Percentiles rank a stretch among this genome's conserved stretches.
These are phyloP conservation scores for Podaxis sp. DNA, from an alignment of 768 basidiomycete species.

Conservation along the genomic window DNA sequence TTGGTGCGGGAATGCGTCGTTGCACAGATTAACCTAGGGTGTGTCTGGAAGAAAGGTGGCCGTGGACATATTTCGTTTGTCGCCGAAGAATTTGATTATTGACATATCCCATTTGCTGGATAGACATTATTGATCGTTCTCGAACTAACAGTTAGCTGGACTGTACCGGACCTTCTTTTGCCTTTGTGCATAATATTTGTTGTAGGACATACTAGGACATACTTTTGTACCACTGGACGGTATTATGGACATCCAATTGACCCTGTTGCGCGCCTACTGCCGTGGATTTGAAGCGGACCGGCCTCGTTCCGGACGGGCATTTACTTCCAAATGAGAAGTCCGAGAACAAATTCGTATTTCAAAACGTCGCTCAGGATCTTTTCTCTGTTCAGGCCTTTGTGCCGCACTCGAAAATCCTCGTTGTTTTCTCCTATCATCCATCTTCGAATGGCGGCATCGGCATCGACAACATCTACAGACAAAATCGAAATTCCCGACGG, in stretches of 20 bases:
- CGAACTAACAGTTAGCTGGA: neutral
- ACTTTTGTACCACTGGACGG: neutral
- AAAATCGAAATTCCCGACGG: slow-evolving; percentile 59
- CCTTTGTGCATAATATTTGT: neutral
- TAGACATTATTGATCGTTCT: neutral
- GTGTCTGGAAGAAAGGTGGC: slow-evolving; percentile 49
- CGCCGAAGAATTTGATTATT: slow-evolving; percentile 69
- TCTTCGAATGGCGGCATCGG: slow-evolving; percentile 23
- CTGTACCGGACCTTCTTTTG: neutral
- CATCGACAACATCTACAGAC: slow-evolving; percentile 15
- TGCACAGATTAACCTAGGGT: slow-evolving; percentile 55
- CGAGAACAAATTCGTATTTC: slow-evolving; percentile 2
- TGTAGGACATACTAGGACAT: neutral
- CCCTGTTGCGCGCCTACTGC: neutral
- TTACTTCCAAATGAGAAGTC: neutral
- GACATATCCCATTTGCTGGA: slow-evolving; percentile 15
- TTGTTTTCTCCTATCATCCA: slow-evolving; percentile 1
- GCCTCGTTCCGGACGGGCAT: neutral
- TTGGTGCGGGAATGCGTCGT: slow-evolving; percentile 66
- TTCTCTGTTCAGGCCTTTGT: slow-evolving; percentile 23
- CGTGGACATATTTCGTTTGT: slow-evolving; percentile 55
- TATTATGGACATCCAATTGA: neutral
- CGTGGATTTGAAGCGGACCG: neutral
- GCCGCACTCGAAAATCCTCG: slow-evolving; percentile 17
- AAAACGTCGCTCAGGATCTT: slow-evolving; percentile 19